Percentiles rank a stretch among this genome's conserved stretches.
Evolutionary conservation across 2,329 filamentous ascomycete genomes (phyloP).

Genomic region (Dothistroma pini): DNA sequence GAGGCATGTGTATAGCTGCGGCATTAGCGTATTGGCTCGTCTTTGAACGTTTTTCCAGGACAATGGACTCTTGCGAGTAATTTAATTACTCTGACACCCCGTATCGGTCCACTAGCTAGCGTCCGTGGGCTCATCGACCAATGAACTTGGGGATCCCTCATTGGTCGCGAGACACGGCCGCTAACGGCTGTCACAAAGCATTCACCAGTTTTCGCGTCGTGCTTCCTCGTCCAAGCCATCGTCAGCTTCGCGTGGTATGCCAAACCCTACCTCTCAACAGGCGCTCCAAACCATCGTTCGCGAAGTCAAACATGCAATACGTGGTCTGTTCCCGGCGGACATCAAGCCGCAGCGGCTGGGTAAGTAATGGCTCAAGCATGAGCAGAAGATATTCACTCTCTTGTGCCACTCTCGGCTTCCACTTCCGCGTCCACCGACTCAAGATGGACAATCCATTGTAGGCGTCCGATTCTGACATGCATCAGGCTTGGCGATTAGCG

Average conservation of each 20-base stretch:
- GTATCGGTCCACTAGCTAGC: too few relatives aligned
- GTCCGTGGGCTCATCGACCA: too few relatives aligned
- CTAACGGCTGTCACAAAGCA: not conserved
- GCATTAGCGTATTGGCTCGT: not conserved
- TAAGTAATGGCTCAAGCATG: not conserved
- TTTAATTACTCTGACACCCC: too few relatives aligned
- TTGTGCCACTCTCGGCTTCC: not conserved
- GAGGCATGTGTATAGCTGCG: not conserved
- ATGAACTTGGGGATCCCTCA: not conserved
- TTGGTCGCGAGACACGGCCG: not conserved
- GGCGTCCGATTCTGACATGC: not conserved
- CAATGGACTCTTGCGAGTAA: too few relatives aligned
- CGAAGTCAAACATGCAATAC: not conserved
- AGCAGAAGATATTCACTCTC: not conserved
- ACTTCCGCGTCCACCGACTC: not conserved
- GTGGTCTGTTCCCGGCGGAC: not conserved
- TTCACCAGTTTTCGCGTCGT: not conserved
- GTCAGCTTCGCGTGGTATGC: not conserved
- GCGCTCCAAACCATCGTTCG: not conserved
- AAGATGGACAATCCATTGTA: not conserved
- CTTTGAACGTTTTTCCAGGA: not conserved
- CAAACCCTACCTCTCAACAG: not conserved
- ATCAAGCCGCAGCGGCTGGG: not conserved
- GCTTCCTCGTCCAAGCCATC: not conserved
- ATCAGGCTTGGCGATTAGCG: slow-evolving; percentile 71